Evolutionary conservation across 495 filamentous ascomycete species (phyloP), one percentile per base, ranked within the genome.

Genomic region (Lentithecium fluviatile): DNA sequence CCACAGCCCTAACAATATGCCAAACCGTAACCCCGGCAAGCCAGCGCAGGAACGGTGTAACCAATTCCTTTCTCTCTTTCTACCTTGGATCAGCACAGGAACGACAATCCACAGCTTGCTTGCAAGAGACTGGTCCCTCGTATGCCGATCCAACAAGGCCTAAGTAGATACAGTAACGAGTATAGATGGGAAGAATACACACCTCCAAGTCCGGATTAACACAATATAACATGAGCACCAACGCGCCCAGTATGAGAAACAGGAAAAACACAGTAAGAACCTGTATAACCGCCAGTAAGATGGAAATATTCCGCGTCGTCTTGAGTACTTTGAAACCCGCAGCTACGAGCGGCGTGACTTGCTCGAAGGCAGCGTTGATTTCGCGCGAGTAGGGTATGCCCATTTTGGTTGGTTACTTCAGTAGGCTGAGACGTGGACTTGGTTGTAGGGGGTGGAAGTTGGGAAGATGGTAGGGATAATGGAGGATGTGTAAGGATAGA

Each of bases 281-380:
- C 55, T 71, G 69, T 19, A 73, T 66, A 11, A 49, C 64, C 6
- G 67, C 52, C 36, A 71, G 48, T 0, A 67, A 19, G 21, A 71
- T 61, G 24, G 62, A 54, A 34, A 70, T 73, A 56, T 73, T 71
- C 38, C 67, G 66, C 26, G 61, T 70, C 6, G 71, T 73, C 11
- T 63, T 40, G n/a, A 73, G 57, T 36, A 71, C 65, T 58, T 73
- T 58, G 67, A 65, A 71, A 36, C 59, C 69, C 1, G 67, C 62
- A 1, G 69, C 65, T n/a, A 71, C 71, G 45, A 73, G 71, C 2
- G 71, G 71, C 2, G 69, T 71, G 15, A 73, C 71, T 59, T 73
- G 67, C 12, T 70, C 69, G 46, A 73, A 73, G 58, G 69, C 71
- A 13, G 69, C 59, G 40, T 71, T 73, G 55, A 71, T 73, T 50